A percentile compares a stretch with the other conserved stretches of the same genome.
phyloP scores from a whole-genome alignment of 495 filamentous ascomycete species.

The Pseudomonodictys pantanalensis region DNA sequence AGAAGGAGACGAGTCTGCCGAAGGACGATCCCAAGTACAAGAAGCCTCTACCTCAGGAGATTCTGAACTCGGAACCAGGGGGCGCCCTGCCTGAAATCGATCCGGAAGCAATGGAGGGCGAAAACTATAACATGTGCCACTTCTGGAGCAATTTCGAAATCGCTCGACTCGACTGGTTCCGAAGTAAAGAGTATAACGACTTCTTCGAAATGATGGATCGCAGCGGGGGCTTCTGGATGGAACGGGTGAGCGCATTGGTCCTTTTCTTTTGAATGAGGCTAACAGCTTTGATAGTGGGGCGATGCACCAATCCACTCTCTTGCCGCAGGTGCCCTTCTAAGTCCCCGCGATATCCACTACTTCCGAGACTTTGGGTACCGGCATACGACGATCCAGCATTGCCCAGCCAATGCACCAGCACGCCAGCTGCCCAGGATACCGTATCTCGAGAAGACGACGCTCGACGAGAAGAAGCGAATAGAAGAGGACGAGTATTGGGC shows the following conservation, averaged over 20 bases:
- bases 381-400: slow-evolving; percentile 98
- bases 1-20: slow-evolving; percentile 47
- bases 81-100: slow-evolving; percentile 76
- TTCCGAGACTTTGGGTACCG: slow-evolving; percentile 99
- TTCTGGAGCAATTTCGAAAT: slow-evolving; percentile 99
- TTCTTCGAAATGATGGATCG: slow-evolving; percentile 99
- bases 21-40: slow-evolving; percentile 65
- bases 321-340: slow-evolving; percentile 82
- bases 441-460: slow-evolving; percentile 79
- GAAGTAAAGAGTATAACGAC: slow-evolving; percentile 93
- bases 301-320: slow-evolving; percentile 98
- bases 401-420: slow-evolving; percentile 90
- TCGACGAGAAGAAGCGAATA: slow-evolving; percentile 78
- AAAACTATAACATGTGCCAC: slow-evolving; percentile 99
- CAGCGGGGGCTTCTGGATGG: slow-evolving; percentile 98
- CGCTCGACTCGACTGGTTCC: slow-evolving; percentile 89
- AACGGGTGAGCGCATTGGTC: slow-evolving; percentile 64
- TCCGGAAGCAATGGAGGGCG: slow-evolving; percentile 91
- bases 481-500: slow-evolving; percentile 99
- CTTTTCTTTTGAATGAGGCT: slow-evolving; percentile 25
- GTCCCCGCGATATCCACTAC: slow-evolving; percentile 87
- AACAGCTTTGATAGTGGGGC: slow-evolving; percentile 73
- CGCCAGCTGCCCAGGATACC: slow-evolving; percentile 79
- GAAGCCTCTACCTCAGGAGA: slow-evolving; percentile 77
- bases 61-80: slow-evolving; percentile 72